These are phyloP conservation scores for Apiotrichum sp. DNA, from an alignment of 1,284 basidiomycete species.

Conservation along the genomic window DNA sequence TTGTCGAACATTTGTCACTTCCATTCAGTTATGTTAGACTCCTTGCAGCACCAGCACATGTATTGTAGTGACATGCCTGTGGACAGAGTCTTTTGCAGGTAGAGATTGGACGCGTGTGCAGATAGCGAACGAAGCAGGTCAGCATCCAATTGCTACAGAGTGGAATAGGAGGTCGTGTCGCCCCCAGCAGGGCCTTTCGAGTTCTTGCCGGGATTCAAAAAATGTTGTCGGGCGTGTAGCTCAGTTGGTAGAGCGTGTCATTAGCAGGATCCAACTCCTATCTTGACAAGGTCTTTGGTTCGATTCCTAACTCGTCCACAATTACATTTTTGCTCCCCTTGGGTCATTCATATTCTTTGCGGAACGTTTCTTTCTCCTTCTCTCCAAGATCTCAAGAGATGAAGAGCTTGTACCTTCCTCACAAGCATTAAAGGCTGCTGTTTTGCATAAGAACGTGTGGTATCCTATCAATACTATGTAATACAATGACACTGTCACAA, in stretches of 20 bases:
- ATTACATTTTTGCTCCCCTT: background rate
- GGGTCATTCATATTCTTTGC: too few species aligned
- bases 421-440: too few species aligned
- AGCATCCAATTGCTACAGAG: too few species aligned
- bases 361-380: too few species aligned
- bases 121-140: too few species aligned
- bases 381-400: too few species aligned
- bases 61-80: background rate
- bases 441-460: background rate
- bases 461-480: background rate
- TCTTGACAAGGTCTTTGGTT: conserved; percentile 5
- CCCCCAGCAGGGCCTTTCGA: too few species aligned
- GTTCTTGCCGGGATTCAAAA: too few species aligned
- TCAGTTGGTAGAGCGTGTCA: conserved; percentile 14
- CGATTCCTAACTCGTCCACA: conserved; percentile 10
- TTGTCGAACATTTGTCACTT: background rate
- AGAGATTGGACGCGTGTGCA: too few species aligned
- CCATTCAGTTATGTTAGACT: background rate
- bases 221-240: conserved; percentile 5
- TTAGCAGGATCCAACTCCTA: background rate
- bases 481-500: background rate
- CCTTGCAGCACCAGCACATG: background rate
- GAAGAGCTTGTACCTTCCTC: too few species aligned
- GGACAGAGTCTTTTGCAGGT: too few species aligned
- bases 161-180: too few species aligned